phyloP scores from a whole-genome alignment of 768 basidiomycete genomes.

The Kwoniella heveanensis region DNA sequence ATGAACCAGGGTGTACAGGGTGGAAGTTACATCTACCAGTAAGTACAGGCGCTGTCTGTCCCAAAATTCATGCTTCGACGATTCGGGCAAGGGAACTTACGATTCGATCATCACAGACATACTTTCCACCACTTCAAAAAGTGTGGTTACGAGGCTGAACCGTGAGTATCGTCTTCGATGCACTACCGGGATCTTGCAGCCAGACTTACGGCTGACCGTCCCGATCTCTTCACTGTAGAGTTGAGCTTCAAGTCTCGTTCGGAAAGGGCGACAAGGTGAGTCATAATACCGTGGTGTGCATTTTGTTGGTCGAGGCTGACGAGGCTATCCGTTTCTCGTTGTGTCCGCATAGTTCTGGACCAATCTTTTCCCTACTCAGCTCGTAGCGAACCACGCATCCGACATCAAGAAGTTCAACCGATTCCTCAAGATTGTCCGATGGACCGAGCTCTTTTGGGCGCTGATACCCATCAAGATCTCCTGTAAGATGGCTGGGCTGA shows the following conservation, averaged over 20 bases:
- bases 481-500: constrained; percentile 58
- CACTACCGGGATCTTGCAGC: no score
- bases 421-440: constrained; percentile 56
- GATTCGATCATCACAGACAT: constrained; percentile 47
- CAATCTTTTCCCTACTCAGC: constrained; percentile 59
- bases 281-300: not conserved
- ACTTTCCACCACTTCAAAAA: constrained; percentile 58
- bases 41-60: constrained; percentile 11
- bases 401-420: constrained; percentile 58
- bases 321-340: not conserved
- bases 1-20: constrained; percentile 60
- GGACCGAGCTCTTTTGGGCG: constrained; percentile 57
- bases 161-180: constrained; percentile 37
- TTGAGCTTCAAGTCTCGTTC: constrained; percentile 59
- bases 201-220: no score
- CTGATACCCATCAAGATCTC: constrained; percentile 58
- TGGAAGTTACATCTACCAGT: constrained; percentile 45
- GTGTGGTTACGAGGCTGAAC: constrained; percentile 55
- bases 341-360: constrained; percentile 57
- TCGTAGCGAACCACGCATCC: constrained; percentile 54
- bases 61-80: no score
- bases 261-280: constrained; percentile 58
- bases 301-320: not conserved
- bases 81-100: no score
- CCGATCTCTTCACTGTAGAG: constrained; percentile 43